These are phyloP conservation scores for Aphanomyces astaci DNA, from an alignment of 352 stramenopile species.

Conservation along the genomic window DNA sequence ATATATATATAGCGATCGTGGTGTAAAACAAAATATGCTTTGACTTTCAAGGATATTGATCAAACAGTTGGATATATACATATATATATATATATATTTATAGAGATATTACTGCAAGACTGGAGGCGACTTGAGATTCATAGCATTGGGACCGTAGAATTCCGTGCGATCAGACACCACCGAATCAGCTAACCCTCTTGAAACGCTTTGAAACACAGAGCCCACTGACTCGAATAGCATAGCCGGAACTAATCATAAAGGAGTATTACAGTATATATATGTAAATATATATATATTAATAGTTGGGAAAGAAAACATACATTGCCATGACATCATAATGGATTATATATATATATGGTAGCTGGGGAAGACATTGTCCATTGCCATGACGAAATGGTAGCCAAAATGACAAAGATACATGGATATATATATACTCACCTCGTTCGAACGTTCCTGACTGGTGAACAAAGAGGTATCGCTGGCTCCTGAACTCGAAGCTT, in stretches of 20 bases:
- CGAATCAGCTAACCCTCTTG: conserved; percentile 28
- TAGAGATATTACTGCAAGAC: conserved; percentile 19
- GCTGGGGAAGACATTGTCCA: too few relatives aligned
- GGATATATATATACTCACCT: neutral
- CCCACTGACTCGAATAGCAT: conserved; percentile 42
- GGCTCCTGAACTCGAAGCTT: conserved; percentile 69
- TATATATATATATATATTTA: too few relatives aligned
- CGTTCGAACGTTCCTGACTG: conserved; percentile 43
- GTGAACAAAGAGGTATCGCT: conserved; percentile 52
- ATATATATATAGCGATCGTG: too few relatives aligned
- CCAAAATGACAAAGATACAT: neutral
- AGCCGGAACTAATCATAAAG: conserved; percentile 35
- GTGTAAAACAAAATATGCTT: too few relatives aligned
- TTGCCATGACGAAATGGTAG: neutral
- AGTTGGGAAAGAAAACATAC: too few relatives aligned
- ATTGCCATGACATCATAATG: too few relatives aligned
- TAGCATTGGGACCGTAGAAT: conserved; percentile 50
- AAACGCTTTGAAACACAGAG: conserved; percentile 30
- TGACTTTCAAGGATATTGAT: too few relatives aligned
- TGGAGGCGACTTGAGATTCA: conserved; percentile 41
- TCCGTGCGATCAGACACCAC: conserved; percentile 33
- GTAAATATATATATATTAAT: too few relatives aligned
- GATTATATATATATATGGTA: too few relatives aligned
- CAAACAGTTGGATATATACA: too few relatives aligned
- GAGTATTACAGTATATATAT: too few relatives aligned